Base-by-base conservation (phyloP, 176 grass and related monocot genomes). In the Rhynchospora tenuis region DNA sequence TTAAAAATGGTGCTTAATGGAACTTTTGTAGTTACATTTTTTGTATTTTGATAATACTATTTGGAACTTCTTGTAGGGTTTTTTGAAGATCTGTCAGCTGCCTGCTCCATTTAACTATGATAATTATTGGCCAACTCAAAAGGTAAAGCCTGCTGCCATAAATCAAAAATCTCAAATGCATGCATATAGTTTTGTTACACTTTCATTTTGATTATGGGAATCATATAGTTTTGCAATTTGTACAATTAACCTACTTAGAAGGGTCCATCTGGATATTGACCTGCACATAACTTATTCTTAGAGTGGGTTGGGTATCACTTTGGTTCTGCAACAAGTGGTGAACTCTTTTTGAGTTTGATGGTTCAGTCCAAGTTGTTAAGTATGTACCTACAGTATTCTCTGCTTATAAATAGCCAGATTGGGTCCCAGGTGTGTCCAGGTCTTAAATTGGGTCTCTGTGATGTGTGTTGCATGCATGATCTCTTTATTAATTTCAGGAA, bases 51-150 rank as follows among this genome's bases (percentile, higher is more conserved):
- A 78, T 80, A 54, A 3, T 66, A 55, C 13, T 79, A 57, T 89
- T 81, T 81, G 64, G 83, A 7, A 86, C 58, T 85, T 33, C 76
- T 59, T 80, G 44, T 84, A 98, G 95, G 95, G 95, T 84, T 98
- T 92, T 81, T 77, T 98, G 74, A 98, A 98, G 88, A 98, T 98
- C 77, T 98, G 95, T 73, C 95, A 98, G 69, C 83, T 98, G 51
- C 95, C 95, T 29, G 87, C 92, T 59, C 59, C 64, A 29, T 94
- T 88, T 85, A 93, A 98, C 82, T 98, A 94, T 74, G 90, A 98
- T 78, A 98, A 91, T 66, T 85, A 94, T 59, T 98, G 95, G 95
- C 90, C 95, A 88, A 89, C 89, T 89, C 90, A 88, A 64, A 98
- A 98, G 92, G 95, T 94, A 64, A 89, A 66, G 9, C 70, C 56